Base-by-base conservation (phyloP, 2,329 filamentous ascomycete species). In the Kalmusia sp. region DNA sequence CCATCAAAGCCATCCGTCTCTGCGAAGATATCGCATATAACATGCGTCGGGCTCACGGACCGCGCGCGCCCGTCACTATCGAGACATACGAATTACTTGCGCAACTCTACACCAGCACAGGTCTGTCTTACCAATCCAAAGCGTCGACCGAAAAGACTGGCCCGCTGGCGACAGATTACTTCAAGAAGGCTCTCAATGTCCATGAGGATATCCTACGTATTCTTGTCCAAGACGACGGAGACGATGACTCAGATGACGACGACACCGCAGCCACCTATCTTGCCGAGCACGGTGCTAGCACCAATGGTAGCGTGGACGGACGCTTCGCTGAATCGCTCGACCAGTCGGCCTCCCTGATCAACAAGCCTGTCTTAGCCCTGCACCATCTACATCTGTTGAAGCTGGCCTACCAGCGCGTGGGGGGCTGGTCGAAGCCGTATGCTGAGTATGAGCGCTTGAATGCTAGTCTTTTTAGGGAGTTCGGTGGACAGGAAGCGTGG, bases 11-110 rank as follows among this genome's bases (percentile, higher is more conserved):
- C 5, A 69, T 72, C 44, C 62, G 64, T 9, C 77, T 84, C 2
- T 79, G 77, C 65, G 81, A 82, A 61, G 79, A 82, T 62, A 82
- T 84, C 51, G 79, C 79, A 33, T 84, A 84, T 73, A 84, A 84
- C 62, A 74, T 83, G 56, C 79, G 79, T 9, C 79, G 82, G 19
- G 80, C 81, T 5, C 80, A 81, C 67, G 82, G 82, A 3, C 75
- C 76, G 25, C 74, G 76, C 7, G 76, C 82, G 38, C 73, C 74
- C 0, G 71, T 78, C 24, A 82, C 81, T 0, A 64, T 83, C 47
- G 77, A 82, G 49, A 79, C 80, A 59, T 80, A 76, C 55, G 77
- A 78, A 57, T 69, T 83, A 9, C 76, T 84, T 4, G 79, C 80
- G 0, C 71, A 78, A 30, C 73, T 84, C 1, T 83, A 80, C 71